A percentile compares a stretch with the other conserved stretches of the same genome.
Evolutionary conservation across 2,329 filamentous ascomycete genomes (phyloP).

Genomic region (Didymella arachidicola): DNA sequence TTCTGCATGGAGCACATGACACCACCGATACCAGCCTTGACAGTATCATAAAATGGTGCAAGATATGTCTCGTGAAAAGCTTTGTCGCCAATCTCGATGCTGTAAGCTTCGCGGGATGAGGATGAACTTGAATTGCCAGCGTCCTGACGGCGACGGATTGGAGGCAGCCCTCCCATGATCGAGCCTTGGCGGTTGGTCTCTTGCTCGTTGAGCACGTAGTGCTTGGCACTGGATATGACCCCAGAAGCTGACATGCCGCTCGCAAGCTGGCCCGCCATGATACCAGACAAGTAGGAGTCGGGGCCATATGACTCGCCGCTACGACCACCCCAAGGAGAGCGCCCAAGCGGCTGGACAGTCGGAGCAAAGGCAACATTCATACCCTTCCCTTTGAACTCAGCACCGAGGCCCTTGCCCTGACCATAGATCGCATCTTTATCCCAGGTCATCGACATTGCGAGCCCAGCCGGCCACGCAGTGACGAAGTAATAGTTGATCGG

Average conservation of each 20-base stretch:
- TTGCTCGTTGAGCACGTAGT: slow-evolving; percentile 21
- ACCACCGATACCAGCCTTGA: slow-evolving; percentile 63
- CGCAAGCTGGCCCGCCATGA: slow-evolving; percentile 17
- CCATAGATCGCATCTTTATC: slow-evolving; percentile 25
- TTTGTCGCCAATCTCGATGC: slow-evolving; percentile 65
- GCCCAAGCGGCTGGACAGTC: slow-evolving; percentile 36
- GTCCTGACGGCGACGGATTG: slow-evolving; percentile 51
- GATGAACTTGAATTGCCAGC: slow-evolving; percentile 57
- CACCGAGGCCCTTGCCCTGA: slow-evolving; percentile 24
- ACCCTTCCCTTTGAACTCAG: slow-evolving; percentile 34
- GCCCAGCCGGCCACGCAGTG: slow-evolving; percentile 38
- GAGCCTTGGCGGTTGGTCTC: slow-evolving; percentile 19
- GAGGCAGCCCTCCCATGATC: slow-evolving; percentile 6
- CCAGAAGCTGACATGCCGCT: slow-evolving; percentile 23
- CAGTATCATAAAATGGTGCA: slow-evolving; percentile 68
- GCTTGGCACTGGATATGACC: slow-evolving; percentile 61
- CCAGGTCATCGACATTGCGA: slow-evolving; percentile 39
- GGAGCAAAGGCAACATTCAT: slow-evolving; percentile 36
- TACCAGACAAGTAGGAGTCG: slow-evolving; percentile 31
- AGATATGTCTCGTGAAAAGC: slow-evolving; percentile 70
- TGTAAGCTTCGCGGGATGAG: slow-evolving; percentile 42
- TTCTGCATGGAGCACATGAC: slow-evolving; percentile 64
- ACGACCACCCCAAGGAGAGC: slow-evolving; percentile 34
- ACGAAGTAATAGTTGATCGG: slow-evolving; percentile 28
- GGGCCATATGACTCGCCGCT: slow-evolving; percentile 32